A percentile compares a stretch with the other conserved stretches of the same genome.
These are phyloP conservation scores for Rhizopogon rudus DNA, from an alignment of 768 basidiomycete genomes.

Conservation along the genomic window DNA sequence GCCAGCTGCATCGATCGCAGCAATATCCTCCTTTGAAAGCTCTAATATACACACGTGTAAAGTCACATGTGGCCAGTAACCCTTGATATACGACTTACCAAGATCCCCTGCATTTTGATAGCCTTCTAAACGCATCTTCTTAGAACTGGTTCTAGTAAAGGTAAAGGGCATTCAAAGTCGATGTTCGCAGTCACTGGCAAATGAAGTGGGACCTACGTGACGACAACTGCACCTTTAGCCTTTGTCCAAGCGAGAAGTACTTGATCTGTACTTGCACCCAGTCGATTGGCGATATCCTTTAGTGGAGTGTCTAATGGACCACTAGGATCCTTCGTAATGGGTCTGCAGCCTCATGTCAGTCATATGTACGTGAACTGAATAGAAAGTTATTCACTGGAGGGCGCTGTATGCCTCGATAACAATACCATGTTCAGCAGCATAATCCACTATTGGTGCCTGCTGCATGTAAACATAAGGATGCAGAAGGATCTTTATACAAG, in stretches of 20 bases:
- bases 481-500: slow-evolving; percentile 47
- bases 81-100: slow-evolving; percentile 27
- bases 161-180: neutral
- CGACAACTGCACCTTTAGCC: slow-evolving; percentile 58
- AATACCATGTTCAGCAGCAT: slow-evolving; percentile 51
- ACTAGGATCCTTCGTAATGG: slow-evolving; percentile 52
- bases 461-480: slow-evolving; percentile 64
- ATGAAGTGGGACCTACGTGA: slow-evolving; percentile 42
- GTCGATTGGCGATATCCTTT: slow-evolving; percentile 43
- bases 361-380: neutral
- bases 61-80: neutral
- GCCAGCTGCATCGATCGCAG: slow-evolving; percentile 55
- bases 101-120: slow-evolving; percentile 69
- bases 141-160: slow-evolving; percentile 52
- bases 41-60: slow-evolving; percentile 24
- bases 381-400: slow-evolving; percentile 42
- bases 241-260: slow-evolving; percentile 70
- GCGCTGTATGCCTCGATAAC: slow-evolving; percentile 70
- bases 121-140: slow-evolving; percentile 57
- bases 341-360: slow-evolving; percentile 31
- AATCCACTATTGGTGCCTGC: slow-evolving; percentile 54
- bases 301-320: slow-evolving; percentile 64
- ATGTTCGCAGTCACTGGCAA: neutral
- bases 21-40: slow-evolving; percentile 46
- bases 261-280: slow-evolving; percentile 55